These are phyloP conservation scores for Dactylellina haptotyla DNA, from an alignment of 2,329 filamentous ascomycete genomes.

Conservation along the genomic window DNA sequence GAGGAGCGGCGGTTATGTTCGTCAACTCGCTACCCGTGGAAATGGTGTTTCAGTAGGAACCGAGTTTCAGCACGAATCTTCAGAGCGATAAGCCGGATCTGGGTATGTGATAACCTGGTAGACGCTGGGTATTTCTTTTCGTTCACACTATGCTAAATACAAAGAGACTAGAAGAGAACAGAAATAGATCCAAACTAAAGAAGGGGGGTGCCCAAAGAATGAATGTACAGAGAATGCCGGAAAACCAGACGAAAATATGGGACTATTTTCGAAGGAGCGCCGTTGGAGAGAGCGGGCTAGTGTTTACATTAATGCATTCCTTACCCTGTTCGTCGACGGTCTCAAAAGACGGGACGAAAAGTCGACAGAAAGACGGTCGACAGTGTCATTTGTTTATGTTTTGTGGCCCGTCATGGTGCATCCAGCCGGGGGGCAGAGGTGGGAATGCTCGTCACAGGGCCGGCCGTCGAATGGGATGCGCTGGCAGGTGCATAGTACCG, in stretches of 20 bases:
- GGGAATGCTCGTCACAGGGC: not conserved
- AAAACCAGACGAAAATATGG: no score
- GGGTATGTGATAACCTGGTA: no score
- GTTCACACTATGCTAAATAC: no score
- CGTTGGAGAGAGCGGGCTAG: not conserved
- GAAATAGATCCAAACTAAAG: no score
- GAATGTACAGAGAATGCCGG: no score
- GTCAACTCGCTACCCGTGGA: not conserved
- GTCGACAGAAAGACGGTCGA: not conserved
- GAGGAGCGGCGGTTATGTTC: not conserved
- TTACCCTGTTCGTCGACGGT: not conserved
- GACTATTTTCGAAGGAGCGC: no score
- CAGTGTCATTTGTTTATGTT: slow-evolving; percentile 10
- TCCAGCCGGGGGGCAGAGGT: not conserved
- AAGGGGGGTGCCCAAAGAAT: no score
- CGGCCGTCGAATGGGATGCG: slow-evolving; percentile 14
- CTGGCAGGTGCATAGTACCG: slow-evolving; percentile 31
- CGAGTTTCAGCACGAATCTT: not conserved
- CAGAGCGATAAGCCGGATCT: not conserved
- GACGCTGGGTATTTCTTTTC: no score
- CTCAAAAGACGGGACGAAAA: slow-evolving; percentile 35
- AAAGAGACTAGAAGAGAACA: no score
- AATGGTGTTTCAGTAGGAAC: not conserved
- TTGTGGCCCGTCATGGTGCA: slow-evolving; percentile 28
- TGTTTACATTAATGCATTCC: slow-evolving; percentile 3